These are phyloP conservation scores for Parafenestella ontariensis DNA, from an alignment of 2,329 filamentous ascomycete species.

Conservation along the genomic window DNA sequence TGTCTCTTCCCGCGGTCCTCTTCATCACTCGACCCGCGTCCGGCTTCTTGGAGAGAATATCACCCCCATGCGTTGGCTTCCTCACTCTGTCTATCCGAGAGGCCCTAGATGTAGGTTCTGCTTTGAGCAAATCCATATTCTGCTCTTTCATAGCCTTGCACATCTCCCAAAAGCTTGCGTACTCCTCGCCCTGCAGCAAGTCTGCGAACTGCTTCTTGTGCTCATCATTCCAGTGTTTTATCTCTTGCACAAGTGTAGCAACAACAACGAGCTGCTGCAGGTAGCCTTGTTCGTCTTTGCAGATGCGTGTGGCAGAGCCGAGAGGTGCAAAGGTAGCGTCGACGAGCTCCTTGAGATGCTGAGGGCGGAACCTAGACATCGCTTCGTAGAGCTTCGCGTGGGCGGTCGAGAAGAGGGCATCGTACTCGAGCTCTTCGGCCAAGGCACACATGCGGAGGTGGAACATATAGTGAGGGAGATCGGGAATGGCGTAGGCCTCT, in stretches of 20 bases:
- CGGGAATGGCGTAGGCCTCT: background rate
- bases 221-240: background rate
- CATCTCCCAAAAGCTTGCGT: constrained; percentile 1
- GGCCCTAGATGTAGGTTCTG: background rate
- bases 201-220: background rate
- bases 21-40: background rate
- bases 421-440: constrained; percentile 13
- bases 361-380: background rate
- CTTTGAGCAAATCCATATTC: background rate
- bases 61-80: background rate
- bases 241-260: background rate
- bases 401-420: constrained; percentile 5
- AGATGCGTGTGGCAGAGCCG: background rate
- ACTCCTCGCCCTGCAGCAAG: background rate
- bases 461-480: constrained; percentile 5
- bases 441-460: constrained; percentile 20
- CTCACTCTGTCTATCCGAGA: background rate
- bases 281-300: constrained; percentile 4
- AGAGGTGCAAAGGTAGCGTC: background rate
- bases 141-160: constrained; percentile 2
- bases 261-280: constrained; percentile 8
- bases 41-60: background rate
- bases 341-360: background rate
- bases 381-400: constrained; percentile 3
- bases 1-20: background rate